These are phyloP conservation scores for Colletotrichum sp. DNA, from an alignment of 2,329 filamentous ascomycete species.

Conservation along the genomic window DNA sequence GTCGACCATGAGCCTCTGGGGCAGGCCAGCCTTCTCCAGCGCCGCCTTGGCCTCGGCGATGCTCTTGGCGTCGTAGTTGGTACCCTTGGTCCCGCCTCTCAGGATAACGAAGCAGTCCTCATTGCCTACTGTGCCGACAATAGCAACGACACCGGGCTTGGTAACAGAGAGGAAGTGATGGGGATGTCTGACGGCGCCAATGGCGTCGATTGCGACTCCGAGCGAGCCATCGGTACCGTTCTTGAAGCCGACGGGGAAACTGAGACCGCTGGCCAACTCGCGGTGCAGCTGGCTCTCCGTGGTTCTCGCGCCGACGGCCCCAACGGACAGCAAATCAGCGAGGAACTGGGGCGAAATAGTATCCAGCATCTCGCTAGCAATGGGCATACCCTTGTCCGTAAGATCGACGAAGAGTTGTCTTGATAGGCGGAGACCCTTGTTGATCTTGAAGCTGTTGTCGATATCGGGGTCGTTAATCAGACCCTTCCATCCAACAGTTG, in stretches of 20 bases:
- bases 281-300: constrained; percentile 96
- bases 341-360: constrained; percentile 98
- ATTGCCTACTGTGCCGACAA: constrained; percentile 93
- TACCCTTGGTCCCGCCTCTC: constrained; percentile 88
- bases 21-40: constrained; percentile 75
- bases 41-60: constrained; percentile 84
- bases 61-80: constrained; percentile 89
- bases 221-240: constrained; percentile 95
- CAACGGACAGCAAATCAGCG: constrained; percentile 88
- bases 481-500: constrained; percentile 98
- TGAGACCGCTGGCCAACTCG: constrained; percentile 90
- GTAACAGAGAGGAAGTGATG: constrained; percentile 98
- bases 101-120: constrained; percentile 98
- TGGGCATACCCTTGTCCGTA: constrained; percentile 90
- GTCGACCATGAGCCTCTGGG: constrained; percentile 90
- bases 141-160: constrained; percentile 93
- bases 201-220: constrained; percentile 91
- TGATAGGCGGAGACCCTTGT: constrained; percentile 89
- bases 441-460: constrained; percentile 98
- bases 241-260: constrained; percentile 99
- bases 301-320: constrained; percentile 93
- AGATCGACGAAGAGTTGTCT: constrained; percentile 93
- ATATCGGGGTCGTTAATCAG: constrained; percentile 99
- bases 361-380: constrained; percentile 97
- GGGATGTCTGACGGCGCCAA: constrained; percentile 87